Evolutionary conservation across 192 early-diverging fungal species (phyloP).

Genomic region (Umbelopsis isabellina): DNA sequence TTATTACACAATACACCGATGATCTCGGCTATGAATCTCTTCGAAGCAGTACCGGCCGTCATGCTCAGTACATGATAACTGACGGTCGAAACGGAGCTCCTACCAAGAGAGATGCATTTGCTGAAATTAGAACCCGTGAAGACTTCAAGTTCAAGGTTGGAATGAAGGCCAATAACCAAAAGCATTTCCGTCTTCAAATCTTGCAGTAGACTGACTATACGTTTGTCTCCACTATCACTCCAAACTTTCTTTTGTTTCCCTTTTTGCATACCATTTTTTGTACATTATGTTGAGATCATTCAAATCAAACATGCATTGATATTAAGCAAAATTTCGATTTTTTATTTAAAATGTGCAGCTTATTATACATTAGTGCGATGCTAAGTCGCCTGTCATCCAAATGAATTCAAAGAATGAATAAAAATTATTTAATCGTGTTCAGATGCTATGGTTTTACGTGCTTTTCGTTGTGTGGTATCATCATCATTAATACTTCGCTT

Average conservation of each 20-base stretch:
- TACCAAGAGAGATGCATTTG: slow-evolving; percentile 49
- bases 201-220: slow-evolving; percentile 41
- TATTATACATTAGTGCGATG: slow-evolving; percentile 9
- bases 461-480: background rate
- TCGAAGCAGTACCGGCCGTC: slow-evolving; percentile 8
- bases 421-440: background rate
- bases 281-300: slow-evolving; percentile 17
- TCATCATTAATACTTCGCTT: slow-evolving; percentile 12
- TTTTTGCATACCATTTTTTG: slow-evolving; percentile 22
- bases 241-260: background rate
- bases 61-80: slow-evolving; percentile 29
- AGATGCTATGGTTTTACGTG: background rate
- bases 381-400: background rate
- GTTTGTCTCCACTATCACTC: background rate
- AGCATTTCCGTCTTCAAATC: slow-evolving; percentile 84
- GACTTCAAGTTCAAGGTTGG: slow-evolving; percentile 70
- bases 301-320: slow-evolving; percentile 4
- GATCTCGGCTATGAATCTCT: slow-evolving; percentile 49
- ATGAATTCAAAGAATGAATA: background rate
- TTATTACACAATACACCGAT: slow-evolving; percentile 72
- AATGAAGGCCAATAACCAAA: slow-evolving; percentile 84
- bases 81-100: slow-evolving; percentile 31
- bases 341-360: slow-evolving; percentile 4
- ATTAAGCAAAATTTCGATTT: background rate
- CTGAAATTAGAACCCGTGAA: slow-evolving; percentile 59